Evolutionary conservation across 495 filamentous ascomycete genomes (phyloP).

Genomic region (Aspergillus mulundensis): DNA sequence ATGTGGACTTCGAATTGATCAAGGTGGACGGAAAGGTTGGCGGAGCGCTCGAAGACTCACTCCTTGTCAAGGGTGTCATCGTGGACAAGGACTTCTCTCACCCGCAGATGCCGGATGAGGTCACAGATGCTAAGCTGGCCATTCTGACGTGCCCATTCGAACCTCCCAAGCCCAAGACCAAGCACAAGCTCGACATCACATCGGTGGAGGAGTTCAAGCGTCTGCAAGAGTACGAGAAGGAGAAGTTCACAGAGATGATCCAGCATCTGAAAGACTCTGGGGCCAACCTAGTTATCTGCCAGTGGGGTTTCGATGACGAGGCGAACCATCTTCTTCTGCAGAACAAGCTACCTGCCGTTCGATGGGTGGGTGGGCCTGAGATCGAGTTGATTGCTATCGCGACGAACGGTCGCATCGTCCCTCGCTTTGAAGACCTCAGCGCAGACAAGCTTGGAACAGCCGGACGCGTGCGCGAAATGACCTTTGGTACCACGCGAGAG

Average conservation of each 20-base stretch:
- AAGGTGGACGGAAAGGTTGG: slow-evolving; percentile 99
- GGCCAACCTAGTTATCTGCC: slow-evolving; percentile 96
- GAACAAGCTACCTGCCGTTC: slow-evolving; percentile 90
- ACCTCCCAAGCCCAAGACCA: slow-evolving; percentile 99
- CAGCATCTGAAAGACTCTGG: slow-evolving; percentile 95
- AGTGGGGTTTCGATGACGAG: slow-evolving; percentile 99
- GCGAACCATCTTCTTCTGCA: slow-evolving; percentile 95
- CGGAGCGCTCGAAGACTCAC: slow-evolving; percentile 87
- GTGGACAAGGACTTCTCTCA: slow-evolving; percentile 99
- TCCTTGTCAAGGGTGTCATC: slow-evolving; percentile 96
- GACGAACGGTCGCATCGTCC: slow-evolving; percentile 95
- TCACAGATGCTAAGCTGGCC: slow-evolving; percentile 90
- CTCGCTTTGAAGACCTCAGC: slow-evolving; percentile 91
- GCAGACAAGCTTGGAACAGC: slow-evolving; percentile 86
- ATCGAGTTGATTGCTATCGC: slow-evolving; percentile 98
- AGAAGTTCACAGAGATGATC: slow-evolving; percentile 98
- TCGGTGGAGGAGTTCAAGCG: slow-evolving; percentile 97
- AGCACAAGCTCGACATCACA: slow-evolving; percentile 98
- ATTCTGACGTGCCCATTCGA: slow-evolving; percentile 98
- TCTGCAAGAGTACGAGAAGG: slow-evolving; percentile 87
- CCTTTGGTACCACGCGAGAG: slow-evolving; percentile 93
- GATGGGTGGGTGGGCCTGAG: slow-evolving; percentile 98
- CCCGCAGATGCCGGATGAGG: slow-evolving; percentile 95
- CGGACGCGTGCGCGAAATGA: slow-evolving; percentile 89
- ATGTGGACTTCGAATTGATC: slow-evolving; percentile 98